Base-by-base conservation (phyloP, 192 early-diverging fungal genomes). In the Diversispora epigaea region DNA sequence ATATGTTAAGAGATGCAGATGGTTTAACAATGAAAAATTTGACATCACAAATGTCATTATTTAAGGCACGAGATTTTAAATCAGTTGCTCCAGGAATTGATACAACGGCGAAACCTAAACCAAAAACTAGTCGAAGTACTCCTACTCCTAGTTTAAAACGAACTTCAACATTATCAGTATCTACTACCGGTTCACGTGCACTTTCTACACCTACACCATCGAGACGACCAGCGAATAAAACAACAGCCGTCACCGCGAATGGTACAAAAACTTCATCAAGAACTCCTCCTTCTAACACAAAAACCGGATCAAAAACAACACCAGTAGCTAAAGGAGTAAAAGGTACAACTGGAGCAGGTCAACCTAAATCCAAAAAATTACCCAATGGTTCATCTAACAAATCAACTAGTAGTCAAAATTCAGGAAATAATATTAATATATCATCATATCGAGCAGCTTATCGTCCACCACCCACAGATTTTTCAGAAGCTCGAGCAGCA, bases 401-500 rank as follows among this genome's bases (percentile, higher is more conserved):
- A 32, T 32, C 25, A 32, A 32, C 25, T 32, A 32, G 25, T 32
- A 32, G n/a, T n/a, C n/a, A n/a, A n/a, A n/a, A 32, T 32, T 32
- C 25, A 32, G 25, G 25, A 32, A 32, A 32, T 32, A 32, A 32
- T 32, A 32, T 32, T 32, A 9, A n/a, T 25, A 62, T 39, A 10
- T 32, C 25, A 10, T 73, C 58, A 19, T 58, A 60, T 57, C 72
- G 54, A 32, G 21, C n/a, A 4, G 41, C 61, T 6, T 68, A 50
- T 47, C n/a, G 45, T 60, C 7, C 62, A n/a, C 14, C 6, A 8
- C 45, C 72, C 21, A 73, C 72, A 43, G 32, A 54, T 40, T 73
- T 73, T 25, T 41, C 50, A 32, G 72, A 25, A 11, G 72, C 72
- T 40, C 44, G 72, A 39, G 72, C 61, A 47, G 72, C 72, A 11